These are phyloP conservation scores for Aspergillus melleus DNA, from an alignment of 2,329 filamentous ascomycete species.

Conservation along the genomic window DNA sequence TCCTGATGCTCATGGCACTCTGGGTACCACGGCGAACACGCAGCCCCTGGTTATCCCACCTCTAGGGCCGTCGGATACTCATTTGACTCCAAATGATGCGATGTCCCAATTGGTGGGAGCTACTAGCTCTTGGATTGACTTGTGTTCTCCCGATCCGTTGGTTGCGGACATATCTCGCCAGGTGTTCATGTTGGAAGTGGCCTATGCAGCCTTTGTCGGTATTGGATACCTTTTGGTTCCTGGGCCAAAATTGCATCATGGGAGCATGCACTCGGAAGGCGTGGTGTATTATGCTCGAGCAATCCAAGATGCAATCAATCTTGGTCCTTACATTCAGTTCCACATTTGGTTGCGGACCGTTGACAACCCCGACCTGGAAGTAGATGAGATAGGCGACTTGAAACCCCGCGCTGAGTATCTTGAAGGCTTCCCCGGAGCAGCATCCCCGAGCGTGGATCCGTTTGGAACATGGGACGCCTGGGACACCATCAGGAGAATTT, in stretches of 20 bases:
- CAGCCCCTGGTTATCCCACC: constrained; percentile 42
- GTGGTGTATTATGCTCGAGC: constrained; percentile 78
- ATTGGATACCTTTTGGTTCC: constrained; percentile 78
- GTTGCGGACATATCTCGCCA: constrained; percentile 86
- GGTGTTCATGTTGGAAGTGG: constrained; percentile 84
- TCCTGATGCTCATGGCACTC: constrained; percentile 38
- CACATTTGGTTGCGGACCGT: constrained; percentile 84
- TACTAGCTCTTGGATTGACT: constrained; percentile 89
- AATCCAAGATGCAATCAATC: constrained; percentile 73
- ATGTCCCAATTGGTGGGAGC: constrained; percentile 75
- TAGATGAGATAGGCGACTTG: constrained; percentile 46
- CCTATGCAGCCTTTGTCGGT: constrained; percentile 94
- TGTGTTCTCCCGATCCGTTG: constrained; percentile 77
- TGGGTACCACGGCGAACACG: constrained; percentile 42
- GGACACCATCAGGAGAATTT: constrained; percentile 81
- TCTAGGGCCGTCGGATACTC: constrained; percentile 48
- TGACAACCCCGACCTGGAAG: constrained; percentile 63
- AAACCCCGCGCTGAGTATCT: constrained; percentile 43
- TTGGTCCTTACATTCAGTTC: constrained; percentile 75
- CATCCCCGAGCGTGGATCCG: constrained; percentile 59
- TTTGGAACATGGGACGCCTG: constrained; percentile 91
- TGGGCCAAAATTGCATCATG: constrained; percentile 68
- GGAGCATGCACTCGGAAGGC: constrained; percentile 49
- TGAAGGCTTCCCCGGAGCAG: constrained; percentile 27
- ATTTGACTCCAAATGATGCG: constrained; percentile 79